Conservation (phyloP, 2,329 filamentous ascomycete genomes). For the Ceratocystis eucalypticola region DNA sequence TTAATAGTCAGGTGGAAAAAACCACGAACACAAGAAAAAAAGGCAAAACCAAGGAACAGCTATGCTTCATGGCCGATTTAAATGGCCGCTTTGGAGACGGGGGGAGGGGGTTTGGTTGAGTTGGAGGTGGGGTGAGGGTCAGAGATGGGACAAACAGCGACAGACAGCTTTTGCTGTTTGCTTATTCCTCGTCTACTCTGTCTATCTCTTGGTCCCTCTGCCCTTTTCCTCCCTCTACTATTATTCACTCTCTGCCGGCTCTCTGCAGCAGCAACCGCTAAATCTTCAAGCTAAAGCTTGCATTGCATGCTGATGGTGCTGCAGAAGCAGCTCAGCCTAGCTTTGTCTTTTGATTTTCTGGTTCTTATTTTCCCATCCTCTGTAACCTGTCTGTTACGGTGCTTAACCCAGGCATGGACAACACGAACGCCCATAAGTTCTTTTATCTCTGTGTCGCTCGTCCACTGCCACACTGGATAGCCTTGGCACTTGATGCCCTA, state of each 20-base stretch:
- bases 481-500: no score
- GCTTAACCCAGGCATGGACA: no score
- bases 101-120: background rate
- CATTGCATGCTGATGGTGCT: no score
- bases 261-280: background rate
- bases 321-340: no score
- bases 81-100: background rate
- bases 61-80: background rate
- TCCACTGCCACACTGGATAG: no score
- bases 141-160: background rate
- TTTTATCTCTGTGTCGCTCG: no score
- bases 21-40: background rate
- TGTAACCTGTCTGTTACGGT: background rate
- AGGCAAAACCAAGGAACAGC: no score
- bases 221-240: background rate
- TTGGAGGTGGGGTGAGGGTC: background rate
- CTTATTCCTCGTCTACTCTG: background rate
- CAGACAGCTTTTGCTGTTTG: background rate
- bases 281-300: background rate
- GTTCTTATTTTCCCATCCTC: background rate
- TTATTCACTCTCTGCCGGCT: background rate
- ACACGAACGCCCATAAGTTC: no score
- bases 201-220: background rate
- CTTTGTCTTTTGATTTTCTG: no score
- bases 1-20: background rate